These are phyloP conservation scores for Mycena alexandri DNA, from an alignment of 768 basidiomycete species.

Conservation along the genomic window DNA sequence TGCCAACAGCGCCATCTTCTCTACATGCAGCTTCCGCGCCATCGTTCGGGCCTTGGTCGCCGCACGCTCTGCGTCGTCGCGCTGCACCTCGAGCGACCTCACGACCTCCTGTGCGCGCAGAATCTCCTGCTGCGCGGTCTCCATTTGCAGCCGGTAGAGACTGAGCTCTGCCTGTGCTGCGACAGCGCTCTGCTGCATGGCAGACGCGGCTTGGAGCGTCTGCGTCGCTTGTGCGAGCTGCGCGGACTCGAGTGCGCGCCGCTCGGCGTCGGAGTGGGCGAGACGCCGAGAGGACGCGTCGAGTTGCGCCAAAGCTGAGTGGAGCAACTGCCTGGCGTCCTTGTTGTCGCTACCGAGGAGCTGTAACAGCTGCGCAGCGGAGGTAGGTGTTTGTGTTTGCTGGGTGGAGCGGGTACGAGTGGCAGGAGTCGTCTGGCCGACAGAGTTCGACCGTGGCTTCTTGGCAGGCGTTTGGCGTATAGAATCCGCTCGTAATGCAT, in stretches of 20 bases:
- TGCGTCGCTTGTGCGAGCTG: constrained; percentile 14
- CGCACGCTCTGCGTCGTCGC: constrained; percentile 42
- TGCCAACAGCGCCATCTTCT: constrained; percentile 63
- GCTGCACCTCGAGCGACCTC: constrained; percentile 27
- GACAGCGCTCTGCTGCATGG: constrained; percentile 20
- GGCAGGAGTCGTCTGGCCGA: neutral
- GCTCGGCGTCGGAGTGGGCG: constrained; percentile 19
- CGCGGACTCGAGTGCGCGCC: constrained; percentile 18
- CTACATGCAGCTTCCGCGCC: constrained; percentile 68
- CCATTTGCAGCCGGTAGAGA: constrained; percentile 19
- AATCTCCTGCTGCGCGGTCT: constrained; percentile 25
- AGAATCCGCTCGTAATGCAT: constrained; percentile 10
- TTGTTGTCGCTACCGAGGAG: constrained; percentile 14
- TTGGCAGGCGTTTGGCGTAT: neutral
- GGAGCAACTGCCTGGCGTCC: constrained; percentile 11
- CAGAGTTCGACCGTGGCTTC: constrained; percentile 13
- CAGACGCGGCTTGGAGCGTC: constrained; percentile 8
- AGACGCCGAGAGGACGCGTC: constrained; percentile 22
- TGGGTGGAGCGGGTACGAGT: constrained; percentile 15
- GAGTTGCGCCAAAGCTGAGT: constrained; percentile 21
- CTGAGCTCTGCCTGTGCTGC: constrained; percentile 29
- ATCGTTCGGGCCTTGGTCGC: constrained; percentile 59
- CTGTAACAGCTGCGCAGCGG: constrained; percentile 16
- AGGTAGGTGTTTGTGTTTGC: constrained; percentile 12
- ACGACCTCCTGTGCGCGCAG: constrained; percentile 13